Evolutionary conservation across 75 land plant species (phyloP).

Genomic region (Azolla pinnata): DNA sequence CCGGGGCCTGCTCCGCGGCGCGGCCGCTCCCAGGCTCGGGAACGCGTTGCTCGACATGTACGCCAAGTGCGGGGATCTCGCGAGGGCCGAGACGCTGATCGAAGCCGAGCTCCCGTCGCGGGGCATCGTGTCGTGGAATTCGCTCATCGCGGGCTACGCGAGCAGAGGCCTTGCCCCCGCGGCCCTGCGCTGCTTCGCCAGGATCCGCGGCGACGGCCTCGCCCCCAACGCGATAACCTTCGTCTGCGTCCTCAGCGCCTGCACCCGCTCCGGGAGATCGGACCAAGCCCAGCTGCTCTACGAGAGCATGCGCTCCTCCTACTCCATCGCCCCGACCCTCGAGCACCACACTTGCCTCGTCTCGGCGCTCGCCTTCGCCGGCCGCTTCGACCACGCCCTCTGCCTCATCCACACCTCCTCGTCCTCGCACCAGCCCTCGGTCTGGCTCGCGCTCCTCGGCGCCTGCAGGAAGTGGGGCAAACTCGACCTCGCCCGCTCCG

Average conservation of each 20-base stretch:
- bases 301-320: background rate
- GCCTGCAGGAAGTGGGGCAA: background rate
- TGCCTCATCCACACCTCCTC: background rate
- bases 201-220: constrained; percentile 11
- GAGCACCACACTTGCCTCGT: background rate
- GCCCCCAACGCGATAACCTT: background rate
- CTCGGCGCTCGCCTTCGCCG: background rate
- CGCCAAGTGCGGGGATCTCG: constrained; percentile 29
- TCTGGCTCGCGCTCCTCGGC: background rate
- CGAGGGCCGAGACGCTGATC: constrained; percentile 20
- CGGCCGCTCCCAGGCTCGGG: constrained; percentile 15
- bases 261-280: background rate
- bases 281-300: background rate
- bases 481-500: background rate
- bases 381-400: background rate
- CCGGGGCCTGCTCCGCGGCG: constrained; percentile 18
- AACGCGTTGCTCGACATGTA: constrained; percentile 42
- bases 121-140: constrained; percentile 48
- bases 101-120: constrained; percentile 9
- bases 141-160: constrained; percentile 26
- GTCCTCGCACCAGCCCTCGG: background rate
- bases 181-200: constrained; percentile 21
- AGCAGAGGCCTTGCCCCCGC: background rate
- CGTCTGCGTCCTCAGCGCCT: background rate
- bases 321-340: background rate